Conservation (phyloP, 108 stramenopile species). For the Nitzschia palea region DNA sequence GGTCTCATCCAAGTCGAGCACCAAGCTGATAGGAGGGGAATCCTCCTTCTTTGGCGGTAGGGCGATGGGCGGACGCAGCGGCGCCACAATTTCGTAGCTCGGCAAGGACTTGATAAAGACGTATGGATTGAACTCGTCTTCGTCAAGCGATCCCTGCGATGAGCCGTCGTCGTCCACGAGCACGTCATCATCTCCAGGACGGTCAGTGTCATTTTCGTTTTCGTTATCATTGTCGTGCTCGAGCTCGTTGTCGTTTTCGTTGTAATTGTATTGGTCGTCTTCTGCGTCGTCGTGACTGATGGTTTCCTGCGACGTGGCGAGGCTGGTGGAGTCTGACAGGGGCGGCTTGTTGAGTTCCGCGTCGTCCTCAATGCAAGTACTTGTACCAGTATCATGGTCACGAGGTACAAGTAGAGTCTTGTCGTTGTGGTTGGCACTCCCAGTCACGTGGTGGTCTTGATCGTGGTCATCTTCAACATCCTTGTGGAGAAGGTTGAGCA, state of each 20-base stretch:
- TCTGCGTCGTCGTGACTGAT: slow-evolving; percentile 26
- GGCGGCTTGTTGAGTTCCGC: slow-evolving; percentile 7
- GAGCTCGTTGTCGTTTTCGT: slow-evolving; percentile 17
- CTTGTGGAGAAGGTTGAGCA: slow-evolving; percentile 50
- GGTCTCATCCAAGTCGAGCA: slow-evolving; percentile 98
- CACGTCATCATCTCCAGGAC: slow-evolving; percentile 13
- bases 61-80: slow-evolving; percentile 45
- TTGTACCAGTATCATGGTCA: too few relatives aligned
- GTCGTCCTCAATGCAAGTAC: slow-evolving; percentile 2
- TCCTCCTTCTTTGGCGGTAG: slow-evolving; percentile 55
- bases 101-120: slow-evolving; percentile 93
- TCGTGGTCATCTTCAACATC: slow-evolving; percentile 25
- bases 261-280: slow-evolving; percentile 37
- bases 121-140: slow-evolving; percentile 96
- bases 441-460: background rate
- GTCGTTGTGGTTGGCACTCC: background rate
- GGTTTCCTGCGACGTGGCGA: background rate
- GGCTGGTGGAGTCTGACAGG: background rate
- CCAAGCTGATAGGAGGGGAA: slow-evolving; percentile 67
- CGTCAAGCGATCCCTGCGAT: slow-evolving; percentile 53
- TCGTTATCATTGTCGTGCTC: slow-evolving; percentile 12
- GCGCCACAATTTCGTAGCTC: slow-evolving; percentile 52
- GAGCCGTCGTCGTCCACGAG: slow-evolving; percentile 29
- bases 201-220: too few relatives aligned
- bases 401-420: too few relatives aligned